Base-by-base conservation (phyloP, 2,329 filamentous ascomycete species). In the Tympanopsis confertula region DNA sequence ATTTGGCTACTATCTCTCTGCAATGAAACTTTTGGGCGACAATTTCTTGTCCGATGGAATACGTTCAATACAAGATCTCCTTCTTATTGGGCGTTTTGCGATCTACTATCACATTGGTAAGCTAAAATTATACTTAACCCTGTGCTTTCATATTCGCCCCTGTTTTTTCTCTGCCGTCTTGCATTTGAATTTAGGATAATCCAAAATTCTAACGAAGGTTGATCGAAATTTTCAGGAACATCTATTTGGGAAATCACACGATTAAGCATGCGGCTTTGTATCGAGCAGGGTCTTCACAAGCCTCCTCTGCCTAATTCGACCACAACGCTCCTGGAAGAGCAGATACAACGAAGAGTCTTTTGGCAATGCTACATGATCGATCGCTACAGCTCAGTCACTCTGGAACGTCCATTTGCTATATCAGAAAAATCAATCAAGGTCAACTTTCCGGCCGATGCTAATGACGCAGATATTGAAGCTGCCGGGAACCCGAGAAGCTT, bases 301-400 rank as follows among this genome's bases (percentile, higher is more conserved):
- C n/a, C n/a, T n/a, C n/a, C n/a, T n/a, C 40, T 36, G 13, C 41
- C 44, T 5, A 22, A 36, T 2, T 36, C 37, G 2, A 19, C 22
- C 3, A 36, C 42, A 1, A 39, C 43, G 3, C 44, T 51, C 1
- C 22, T 62, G 4, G 43, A 55, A 10, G 55, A 61, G 20, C 61
- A 65, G 33, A 49, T 58, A 13, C 51, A 49, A 22, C 52, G 60
- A 1, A 47, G 61, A 2, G 54, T 65, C 1, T 67, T 66, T 42
- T 65, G 63, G 63, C 52, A 61, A 28, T 62, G 57, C 42, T 66
- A 65, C 37, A 51, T 63, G n/a, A 56, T 64, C 13, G 61, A 65
- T 39, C 48, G 61, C 14, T 65, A 66, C 32, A 64, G 57, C 41
- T 65, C 62, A 2, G 55, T 53, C 0, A 60, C 58, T 2, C 47